A percentile compares a stretch with the other conserved stretches of the same genome.
phyloP scores from a whole-genome alignment of 768 basidiomycete genomes.

The Phanerochaete carnosa region DNA sequence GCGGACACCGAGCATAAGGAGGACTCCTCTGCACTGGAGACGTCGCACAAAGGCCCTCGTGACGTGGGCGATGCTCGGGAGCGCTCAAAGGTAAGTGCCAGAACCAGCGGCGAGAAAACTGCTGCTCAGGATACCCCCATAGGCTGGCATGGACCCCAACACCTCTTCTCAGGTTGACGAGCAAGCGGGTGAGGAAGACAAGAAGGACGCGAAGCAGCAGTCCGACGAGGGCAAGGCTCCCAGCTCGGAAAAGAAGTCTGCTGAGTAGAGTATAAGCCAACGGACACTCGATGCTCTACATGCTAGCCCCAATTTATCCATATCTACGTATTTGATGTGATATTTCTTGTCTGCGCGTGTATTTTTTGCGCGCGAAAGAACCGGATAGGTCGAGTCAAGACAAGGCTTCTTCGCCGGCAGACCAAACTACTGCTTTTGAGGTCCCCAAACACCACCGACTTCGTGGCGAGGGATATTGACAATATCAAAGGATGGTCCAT shows the following conservation, averaged over 20 bases:
- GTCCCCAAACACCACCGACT: too few relatives aligned
- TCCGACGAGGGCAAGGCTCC: not conserved
- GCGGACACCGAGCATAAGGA: slow-evolving; percentile 2
- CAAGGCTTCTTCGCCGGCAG: too few relatives aligned
- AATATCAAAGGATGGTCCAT: too few relatives aligned
- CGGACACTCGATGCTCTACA: not conserved
- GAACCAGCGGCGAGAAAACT: not conserved
- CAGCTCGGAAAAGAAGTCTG: not conserved
- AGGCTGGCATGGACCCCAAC: not conserved
- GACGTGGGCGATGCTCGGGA: slow-evolving; percentile 5
- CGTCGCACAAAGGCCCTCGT: not conserved
- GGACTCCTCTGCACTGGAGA: not conserved
- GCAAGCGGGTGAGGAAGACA: not conserved
- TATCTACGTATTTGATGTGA: too few relatives aligned
- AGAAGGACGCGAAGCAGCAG: not conserved
- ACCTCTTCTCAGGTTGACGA: not conserved
- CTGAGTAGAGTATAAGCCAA: not conserved
- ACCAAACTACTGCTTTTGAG: too few relatives aligned
- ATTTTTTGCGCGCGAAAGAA: too few relatives aligned
- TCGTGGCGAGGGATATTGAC: too few relatives aligned
- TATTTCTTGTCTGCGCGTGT: too few relatives aligned
- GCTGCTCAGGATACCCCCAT: not conserved
- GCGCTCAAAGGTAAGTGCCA: not conserved
- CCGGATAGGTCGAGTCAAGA: too few relatives aligned
- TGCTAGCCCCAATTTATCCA: not conserved